phyloP scores from a whole-genome alignment of 2,329 filamentous ascomycete genomes.

The Colletotrichum magnum region DNA sequence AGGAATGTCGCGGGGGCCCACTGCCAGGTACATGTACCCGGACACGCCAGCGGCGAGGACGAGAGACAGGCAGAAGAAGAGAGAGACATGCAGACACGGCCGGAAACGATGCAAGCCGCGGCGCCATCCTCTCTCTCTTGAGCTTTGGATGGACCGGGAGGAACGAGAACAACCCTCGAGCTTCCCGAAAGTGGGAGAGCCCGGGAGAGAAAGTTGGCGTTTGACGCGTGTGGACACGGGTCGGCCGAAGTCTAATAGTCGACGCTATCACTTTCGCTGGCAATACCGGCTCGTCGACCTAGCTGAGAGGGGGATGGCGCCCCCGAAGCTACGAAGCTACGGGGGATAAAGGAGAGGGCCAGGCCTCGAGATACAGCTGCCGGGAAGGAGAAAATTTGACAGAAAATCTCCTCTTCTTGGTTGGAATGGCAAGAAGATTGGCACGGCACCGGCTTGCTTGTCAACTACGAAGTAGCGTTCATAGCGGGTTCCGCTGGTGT shows the following conservation, averaged over 20 bases:
- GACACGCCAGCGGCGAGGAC: too few relatives aligned
- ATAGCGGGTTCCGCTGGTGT: slow-evolving; percentile 22
- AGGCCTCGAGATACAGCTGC: slow-evolving; percentile 8
- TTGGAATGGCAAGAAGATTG: too few relatives aligned
- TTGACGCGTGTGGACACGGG: slow-evolving; percentile 31
- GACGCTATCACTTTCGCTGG: slow-evolving; percentile 17
- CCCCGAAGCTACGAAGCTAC: slow-evolving; percentile 2
- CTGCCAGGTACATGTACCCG: too few relatives aligned
- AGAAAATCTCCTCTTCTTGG: too few relatives aligned
- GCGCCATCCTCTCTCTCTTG: background rate
- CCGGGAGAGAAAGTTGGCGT: background rate
- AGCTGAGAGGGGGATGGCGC: too few relatives aligned
- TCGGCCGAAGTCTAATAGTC: slow-evolving; percentile 25
- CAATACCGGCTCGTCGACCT: background rate
- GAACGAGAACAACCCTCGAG: too few relatives aligned
- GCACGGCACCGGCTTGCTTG: too few relatives aligned
- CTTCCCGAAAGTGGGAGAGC: too few relatives aligned
- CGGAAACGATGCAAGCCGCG: background rate
- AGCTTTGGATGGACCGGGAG: too few relatives aligned
- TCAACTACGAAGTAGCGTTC: too few relatives aligned
- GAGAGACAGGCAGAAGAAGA: background rate
- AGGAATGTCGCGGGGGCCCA: too few relatives aligned
- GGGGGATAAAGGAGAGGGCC: slow-evolving; percentile 6
- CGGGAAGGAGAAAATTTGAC: background rate
- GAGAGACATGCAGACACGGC: background rate